Percentiles rank a stretch among this genome's conserved stretches.
phyloP scores from a whole-genome alignment of 2,329 filamentous ascomycete species.

The Pyricularia grisea region DNA sequence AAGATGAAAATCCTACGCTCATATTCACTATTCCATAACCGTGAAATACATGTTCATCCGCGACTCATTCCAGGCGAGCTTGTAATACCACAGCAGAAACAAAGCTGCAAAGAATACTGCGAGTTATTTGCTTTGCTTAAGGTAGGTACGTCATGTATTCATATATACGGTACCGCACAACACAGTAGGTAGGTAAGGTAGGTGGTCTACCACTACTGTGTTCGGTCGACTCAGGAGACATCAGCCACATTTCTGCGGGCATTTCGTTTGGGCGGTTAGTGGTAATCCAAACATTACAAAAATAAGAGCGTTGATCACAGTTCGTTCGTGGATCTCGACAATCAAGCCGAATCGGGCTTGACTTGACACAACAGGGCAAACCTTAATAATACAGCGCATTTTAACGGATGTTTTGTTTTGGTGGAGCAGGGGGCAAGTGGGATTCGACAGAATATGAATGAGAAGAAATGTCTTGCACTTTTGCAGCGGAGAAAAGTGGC shows the following conservation, averaged over 20 bases:
- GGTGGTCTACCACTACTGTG: too few relatives aligned
- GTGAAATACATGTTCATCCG: not conserved
- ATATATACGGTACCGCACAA: not conserved
- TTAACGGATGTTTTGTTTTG: not conserved
- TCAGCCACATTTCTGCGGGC: not conserved
- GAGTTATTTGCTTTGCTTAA: not conserved
- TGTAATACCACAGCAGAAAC: not conserved
- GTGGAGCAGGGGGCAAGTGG: not conserved
- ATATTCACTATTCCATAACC: not conserved
- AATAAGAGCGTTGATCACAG: too few relatives aligned
- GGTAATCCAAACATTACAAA: not conserved
- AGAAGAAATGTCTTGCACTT: too few relatives aligned
- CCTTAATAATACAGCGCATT: not conserved
- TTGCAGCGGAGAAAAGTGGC: not conserved
- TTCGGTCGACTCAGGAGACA: not conserved
- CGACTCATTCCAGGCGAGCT: not conserved
- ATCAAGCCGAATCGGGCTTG: not conserved
- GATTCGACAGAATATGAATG: not conserved
- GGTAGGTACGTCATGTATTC: not conserved
- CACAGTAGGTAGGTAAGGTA: too few relatives aligned
- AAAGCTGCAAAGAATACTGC: not conserved
- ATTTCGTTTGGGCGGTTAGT: not conserved
- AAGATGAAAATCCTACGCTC: not conserved
- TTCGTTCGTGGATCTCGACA: too few relatives aligned
- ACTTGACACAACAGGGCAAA: not conserved